Conservation (phyloP, 192 early-diverging fungal genomes). For the Paraglomus occultum region DNA sequence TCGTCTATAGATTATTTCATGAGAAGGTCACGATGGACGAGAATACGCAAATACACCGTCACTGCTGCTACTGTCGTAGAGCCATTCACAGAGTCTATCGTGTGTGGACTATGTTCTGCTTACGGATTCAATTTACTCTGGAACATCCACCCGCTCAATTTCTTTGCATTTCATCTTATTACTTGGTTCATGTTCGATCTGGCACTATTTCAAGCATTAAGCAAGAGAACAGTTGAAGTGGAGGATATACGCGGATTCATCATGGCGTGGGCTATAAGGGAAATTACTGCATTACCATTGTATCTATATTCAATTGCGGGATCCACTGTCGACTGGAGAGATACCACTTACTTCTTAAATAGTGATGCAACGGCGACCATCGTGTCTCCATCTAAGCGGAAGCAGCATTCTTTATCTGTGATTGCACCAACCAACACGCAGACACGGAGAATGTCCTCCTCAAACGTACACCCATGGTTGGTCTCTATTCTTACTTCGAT, state of each 20-base stretch:
- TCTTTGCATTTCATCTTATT: constrained; percentile 52
- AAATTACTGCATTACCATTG: constrained; percentile 80
- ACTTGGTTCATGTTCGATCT: constrained; percentile 65
- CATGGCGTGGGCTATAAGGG: constrained; percentile 80
- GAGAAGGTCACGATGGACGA: constrained; percentile 88
- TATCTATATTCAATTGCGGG: constrained; percentile 80
- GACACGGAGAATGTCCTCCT: background rate
- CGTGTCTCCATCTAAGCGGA: constrained; percentile 2
- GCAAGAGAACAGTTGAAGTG: constrained; percentile 32
- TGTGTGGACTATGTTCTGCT: constrained; percentile 70
- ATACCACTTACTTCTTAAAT: constrained; percentile 60
- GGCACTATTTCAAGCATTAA: constrained; percentile 47
- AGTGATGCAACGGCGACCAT: constrained; percentile 63
- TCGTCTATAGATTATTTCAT: constrained; percentile 76
- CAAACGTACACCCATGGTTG: constrained; percentile 6
- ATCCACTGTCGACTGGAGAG: constrained; percentile 86
- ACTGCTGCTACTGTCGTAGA: constrained; percentile 85
- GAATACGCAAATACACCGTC: constrained; percentile 92
- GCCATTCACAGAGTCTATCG: constrained; percentile 88
- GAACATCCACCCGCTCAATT: constrained; percentile 43
- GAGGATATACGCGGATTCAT: constrained; percentile 51
- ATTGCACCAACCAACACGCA: constrained; percentile 18
- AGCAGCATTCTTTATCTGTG: constrained; percentile 2
- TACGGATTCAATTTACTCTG: constrained; percentile 63
- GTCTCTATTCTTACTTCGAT: constrained; percentile 39